Evolutionary conservation across 805 yeast genomes (phyloP).

Genomic region (Saccharomycopsis sp.): DNA sequence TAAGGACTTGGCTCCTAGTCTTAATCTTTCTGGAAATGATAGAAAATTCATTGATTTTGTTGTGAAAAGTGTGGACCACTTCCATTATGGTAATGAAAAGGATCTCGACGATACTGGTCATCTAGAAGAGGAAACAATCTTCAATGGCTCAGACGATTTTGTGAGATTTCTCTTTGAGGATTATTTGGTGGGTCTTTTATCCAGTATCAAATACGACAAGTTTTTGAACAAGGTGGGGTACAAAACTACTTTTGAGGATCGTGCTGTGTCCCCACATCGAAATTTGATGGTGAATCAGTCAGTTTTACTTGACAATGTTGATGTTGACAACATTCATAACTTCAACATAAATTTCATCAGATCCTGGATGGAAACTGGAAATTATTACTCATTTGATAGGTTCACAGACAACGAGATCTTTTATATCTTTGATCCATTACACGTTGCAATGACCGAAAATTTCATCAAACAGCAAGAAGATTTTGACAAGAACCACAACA

Average conservation of each 20-base stretch:
- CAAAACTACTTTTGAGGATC: slow-evolving; percentile 29
- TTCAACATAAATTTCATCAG: slow-evolving; percentile 40
- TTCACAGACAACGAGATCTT: slow-evolving; percentile 64
- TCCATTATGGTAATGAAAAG: slow-evolving; percentile 20
- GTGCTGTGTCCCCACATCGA: slow-evolving; percentile 24
- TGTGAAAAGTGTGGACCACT: slow-evolving; percentile 34
- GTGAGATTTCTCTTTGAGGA: slow-evolving; percentile 86
- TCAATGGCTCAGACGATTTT: slow-evolving; percentile 78
- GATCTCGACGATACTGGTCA: slow-evolving; percentile 33
- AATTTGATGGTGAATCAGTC: slow-evolving; percentile 9
- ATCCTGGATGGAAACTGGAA: slow-evolving; percentile 47
- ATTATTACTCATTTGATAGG: slow-evolving; percentile 44
- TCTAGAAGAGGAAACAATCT: slow-evolving; percentile 29
- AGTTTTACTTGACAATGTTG: slow-evolving; percentile 22
- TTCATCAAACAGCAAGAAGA: slow-evolving; percentile 15
- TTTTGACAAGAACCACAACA: slow-evolving; percentile 9
- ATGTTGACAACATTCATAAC: slow-evolving; percentile 31
- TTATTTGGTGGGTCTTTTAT: slow-evolving; percentile 65
- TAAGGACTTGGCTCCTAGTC: slow-evolving; percentile 32
- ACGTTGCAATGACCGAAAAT: slow-evolving; percentile 24
- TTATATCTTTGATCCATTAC: slow-evolving; percentile 45
- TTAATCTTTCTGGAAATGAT: slow-evolving; percentile 51
- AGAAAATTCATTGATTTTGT: slow-evolving; percentile 65
- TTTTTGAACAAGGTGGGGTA: slow-evolving; percentile 37
- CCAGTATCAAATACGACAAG: slow-evolving; percentile 61